These are phyloP conservation scores for Anthracocystis setariae DNA, from an alignment of 1,284 basidiomycete species.

Conservation along the genomic window DNA sequence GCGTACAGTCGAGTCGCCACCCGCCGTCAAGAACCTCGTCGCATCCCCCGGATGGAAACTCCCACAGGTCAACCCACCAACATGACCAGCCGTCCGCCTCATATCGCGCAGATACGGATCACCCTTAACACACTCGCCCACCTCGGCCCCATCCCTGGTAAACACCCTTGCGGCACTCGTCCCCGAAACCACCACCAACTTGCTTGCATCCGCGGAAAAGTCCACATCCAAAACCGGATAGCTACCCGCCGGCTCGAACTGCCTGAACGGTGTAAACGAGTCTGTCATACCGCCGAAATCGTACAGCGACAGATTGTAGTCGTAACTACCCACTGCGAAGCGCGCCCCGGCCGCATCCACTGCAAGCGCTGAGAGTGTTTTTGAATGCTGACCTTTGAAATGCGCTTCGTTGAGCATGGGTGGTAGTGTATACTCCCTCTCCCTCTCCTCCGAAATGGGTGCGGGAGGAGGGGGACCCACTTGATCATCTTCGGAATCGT, in stretches of 20 bases:
- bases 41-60: conserved; percentile 88
- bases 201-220: conserved; percentile 27
- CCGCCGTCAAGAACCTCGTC: conserved; percentile 86
- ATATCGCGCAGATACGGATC: conserved; percentile 98
- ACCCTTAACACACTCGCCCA: conserved; percentile 77
- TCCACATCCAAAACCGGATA: conserved; percentile 71
- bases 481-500: conserved; percentile 16
- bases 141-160: conserved; percentile 69
- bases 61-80: conserved; percentile 87
- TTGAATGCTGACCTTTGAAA: conserved; percentile 88
- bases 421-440: background rate
- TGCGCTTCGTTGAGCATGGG: conserved; percentile 57
- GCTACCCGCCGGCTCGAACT: conserved; percentile 89
- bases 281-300: conserved; percentile 98
- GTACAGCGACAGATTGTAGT: conserved; percentile 97
- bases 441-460: background rate
- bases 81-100: conserved; percentile 95
- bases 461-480: conserved; percentile 32
- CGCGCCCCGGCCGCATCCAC: conserved; percentile 93
- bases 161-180: conserved; percentile 88
- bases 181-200: conserved; percentile 75
- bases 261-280: conserved; percentile 87
- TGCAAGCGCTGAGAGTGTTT: conserved; percentile 87
- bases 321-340: conserved; percentile 88
- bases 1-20: conserved; percentile 94